phyloP scores from a whole-genome alignment of 148 eudicot species.

The Cornus kousa region DNA sequence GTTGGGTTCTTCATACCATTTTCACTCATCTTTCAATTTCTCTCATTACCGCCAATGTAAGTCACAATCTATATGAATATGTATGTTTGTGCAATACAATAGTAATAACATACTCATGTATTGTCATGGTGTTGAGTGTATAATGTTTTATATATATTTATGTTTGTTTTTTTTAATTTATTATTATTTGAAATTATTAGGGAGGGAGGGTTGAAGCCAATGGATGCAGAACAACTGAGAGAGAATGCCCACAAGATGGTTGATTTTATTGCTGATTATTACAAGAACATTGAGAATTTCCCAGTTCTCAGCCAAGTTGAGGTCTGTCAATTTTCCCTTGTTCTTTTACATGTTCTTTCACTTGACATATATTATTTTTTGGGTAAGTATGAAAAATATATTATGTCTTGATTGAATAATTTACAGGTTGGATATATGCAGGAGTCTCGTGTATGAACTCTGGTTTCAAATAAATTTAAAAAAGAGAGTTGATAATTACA shows the following conservation, averaged over 20 bases:
- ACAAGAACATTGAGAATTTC: conserved; percentile 70
- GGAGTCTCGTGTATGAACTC: neutral
- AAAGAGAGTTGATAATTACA: no score
- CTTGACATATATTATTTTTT: neutral
- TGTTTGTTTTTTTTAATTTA: neutral
- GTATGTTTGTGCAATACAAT: neutral
- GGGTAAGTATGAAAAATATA: no score
- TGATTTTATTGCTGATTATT: conserved; percentile 96
- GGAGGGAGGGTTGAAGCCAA: conserved; percentile 73
- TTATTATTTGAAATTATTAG: conserved; percentile 21
- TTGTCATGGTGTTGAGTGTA: neutral
- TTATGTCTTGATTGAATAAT: neutral
- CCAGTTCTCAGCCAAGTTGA: conserved; percentile 88
- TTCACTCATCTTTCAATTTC: neutral
- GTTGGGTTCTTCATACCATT: neutral
- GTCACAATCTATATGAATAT: neutral
- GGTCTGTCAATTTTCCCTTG: conserved; percentile 24
- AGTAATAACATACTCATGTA: neutral
- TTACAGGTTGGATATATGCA: neutral
- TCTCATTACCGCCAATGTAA: neutral
- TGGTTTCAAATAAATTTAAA: neutral
- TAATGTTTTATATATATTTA: neutral
- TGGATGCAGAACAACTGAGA: conserved; percentile 86
- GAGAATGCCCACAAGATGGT: conserved; percentile 87
- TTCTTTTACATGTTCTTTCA: neutral